phyloP scores from a whole-genome alignment of 352 stramenopile species.

The Phytophthora foliorum region DNA sequence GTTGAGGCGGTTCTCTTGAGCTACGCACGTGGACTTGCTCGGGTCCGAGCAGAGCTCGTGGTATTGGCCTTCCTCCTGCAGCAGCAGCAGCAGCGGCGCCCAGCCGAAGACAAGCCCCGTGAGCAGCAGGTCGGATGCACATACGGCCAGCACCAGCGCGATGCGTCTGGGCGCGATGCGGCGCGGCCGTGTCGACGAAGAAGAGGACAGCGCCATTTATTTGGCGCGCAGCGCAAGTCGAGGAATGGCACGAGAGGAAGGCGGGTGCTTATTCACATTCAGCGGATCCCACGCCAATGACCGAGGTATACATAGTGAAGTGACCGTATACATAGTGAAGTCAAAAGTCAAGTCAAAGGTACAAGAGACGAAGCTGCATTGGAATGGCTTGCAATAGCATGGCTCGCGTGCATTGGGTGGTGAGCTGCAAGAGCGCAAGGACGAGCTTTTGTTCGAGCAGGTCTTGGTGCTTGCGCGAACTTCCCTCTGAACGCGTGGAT shows the following conservation, averaged over 20 bases:
- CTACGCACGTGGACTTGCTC: conserved; percentile 50
- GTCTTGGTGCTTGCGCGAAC: background rate
- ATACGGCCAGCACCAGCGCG: conserved; percentile 74
- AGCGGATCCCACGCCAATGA: conserved; percentile 10
- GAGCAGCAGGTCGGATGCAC: conserved; percentile 85
- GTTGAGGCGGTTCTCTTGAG: conserved; percentile 89
- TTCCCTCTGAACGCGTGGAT: background rate
- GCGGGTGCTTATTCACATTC: conserved; percentile 15
- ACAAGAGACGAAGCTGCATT: background rate
- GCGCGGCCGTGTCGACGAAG: conserved; percentile 9
- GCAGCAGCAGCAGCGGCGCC: conserved; percentile 85
- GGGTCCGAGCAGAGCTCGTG: conserved; percentile 67
- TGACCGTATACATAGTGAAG: conserved; percentile 2
- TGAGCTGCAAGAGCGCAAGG: background rate
- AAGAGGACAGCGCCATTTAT: conserved; percentile 11
- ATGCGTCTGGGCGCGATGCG: conserved; percentile 55
- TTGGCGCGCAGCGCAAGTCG: background rate
- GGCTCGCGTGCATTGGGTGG: background rate
- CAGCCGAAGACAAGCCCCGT: conserved; percentile 91
- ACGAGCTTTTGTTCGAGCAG: background rate
- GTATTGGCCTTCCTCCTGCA: conserved; percentile 88
- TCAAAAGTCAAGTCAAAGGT: conserved; percentile 8
- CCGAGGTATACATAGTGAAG: background rate
- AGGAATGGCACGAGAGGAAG: conserved; percentile 14
- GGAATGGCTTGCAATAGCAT: too few relatives aligned